Conservation (phyloP, 2,329 filamentous ascomycete genomes). For the Alternaria ventricosa region DNA sequence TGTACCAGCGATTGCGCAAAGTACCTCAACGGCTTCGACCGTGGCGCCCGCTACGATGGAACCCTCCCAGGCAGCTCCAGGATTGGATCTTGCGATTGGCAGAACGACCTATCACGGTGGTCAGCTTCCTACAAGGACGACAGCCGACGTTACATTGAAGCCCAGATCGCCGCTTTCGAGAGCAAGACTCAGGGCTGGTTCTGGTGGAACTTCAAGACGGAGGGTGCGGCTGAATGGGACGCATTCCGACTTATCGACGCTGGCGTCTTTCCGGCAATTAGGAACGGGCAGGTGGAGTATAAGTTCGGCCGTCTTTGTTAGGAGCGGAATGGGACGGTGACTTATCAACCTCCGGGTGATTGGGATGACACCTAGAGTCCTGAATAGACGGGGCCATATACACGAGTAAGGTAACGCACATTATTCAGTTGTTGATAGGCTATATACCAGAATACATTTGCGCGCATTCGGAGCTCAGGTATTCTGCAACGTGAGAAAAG, state of each 20-base stretch:
- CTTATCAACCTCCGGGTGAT: background rate
- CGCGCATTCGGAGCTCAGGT: background rate
- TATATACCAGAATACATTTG: background rate
- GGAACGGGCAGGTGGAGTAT: constrained; percentile 27
- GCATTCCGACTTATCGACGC: constrained; percentile 57
- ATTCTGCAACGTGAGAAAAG: background rate
- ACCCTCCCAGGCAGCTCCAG: constrained; percentile 55
- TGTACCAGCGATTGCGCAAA: constrained; percentile 55
- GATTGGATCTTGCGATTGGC: constrained; percentile 63
- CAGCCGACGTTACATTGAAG: constrained; percentile 60
- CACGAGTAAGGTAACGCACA: background rate
- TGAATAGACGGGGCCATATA: background rate
- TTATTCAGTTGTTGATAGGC: constrained; percentile 1
- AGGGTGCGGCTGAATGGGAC: constrained; percentile 61
- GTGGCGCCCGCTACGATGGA: constrained; percentile 67
- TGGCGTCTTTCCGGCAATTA: constrained; percentile 56
- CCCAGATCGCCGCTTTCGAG: constrained; percentile 62
- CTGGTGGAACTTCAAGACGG: constrained; percentile 67
- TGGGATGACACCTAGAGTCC: background rate
- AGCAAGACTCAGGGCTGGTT: constrained; percentile 60
- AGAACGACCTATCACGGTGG: constrained; percentile 59
- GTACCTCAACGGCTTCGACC: constrained; percentile 61
- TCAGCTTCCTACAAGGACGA: constrained; percentile 54
- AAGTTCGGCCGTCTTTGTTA: constrained; percentile 29
- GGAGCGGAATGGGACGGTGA: constrained; percentile 2